Evolutionary conservation across 169 alveolate species (phyloP), one percentile per base, ranked within the genome.

Genomic region (Plasmodium reichenowi): DNA sequence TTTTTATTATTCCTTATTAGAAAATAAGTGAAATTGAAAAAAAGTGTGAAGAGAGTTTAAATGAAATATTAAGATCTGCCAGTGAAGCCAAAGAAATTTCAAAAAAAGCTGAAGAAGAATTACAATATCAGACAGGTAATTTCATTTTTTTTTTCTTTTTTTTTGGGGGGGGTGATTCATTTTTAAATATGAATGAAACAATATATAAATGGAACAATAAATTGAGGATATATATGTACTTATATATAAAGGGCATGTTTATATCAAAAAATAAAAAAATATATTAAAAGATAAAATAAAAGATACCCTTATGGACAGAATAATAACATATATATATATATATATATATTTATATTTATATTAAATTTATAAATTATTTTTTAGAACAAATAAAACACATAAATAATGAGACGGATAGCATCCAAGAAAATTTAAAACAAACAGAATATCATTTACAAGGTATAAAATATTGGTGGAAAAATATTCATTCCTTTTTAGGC

Each of bases 331-430:
- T 38, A 64, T 38, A 38, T 38, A 13, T 64, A 26, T 29, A 38
- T 38, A 64, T 29, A 13, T 12, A 20, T n/a, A 64, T 6, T 0
- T 26, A 8, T 26, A 64, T 2, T 1, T 8, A 6, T 24, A 50
- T 26, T 62, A 58, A 47, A 80, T 80, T 24, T 80, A 52, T 29
- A 67, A 67, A 52, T 62, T n/a, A 20, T 71, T 45, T 9, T 54
- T n/a, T 74, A 80, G 90, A 80, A 67, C 90, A 80, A 68, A 80
- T 80, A 80, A 80, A 62, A 80, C 90, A 80, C 45, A 80, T 80
- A 47, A 67, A 62, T 67, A 68, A 80, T 17, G 90, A 80, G 63
- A 68, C 90, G 24, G 90, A 80, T 32, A 17, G 56, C 48, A 80
- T 80, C 67, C 60, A 68, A 47, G 90, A 80, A 54, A 80, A 70